Evolutionary conservation across 495 filamentous ascomycete genomes (phyloP).

Genomic region (Pseudoneurospora amorphoporcata): DNA sequence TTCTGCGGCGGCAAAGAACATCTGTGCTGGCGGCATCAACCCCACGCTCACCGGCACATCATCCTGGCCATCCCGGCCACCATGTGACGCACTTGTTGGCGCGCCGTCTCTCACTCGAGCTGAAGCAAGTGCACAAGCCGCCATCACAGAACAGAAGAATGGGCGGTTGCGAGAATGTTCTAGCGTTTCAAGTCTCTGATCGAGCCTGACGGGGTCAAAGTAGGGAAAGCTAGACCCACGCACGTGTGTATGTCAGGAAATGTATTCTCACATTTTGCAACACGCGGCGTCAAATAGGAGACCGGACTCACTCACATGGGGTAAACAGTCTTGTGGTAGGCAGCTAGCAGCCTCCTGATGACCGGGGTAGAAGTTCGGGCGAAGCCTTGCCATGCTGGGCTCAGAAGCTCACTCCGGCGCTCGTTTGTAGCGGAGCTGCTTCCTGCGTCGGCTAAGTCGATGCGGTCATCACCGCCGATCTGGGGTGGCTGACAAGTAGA

Average conservation of each 20-base stretch:
- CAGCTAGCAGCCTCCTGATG: constrained; percentile 23
- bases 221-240: constrained; percentile 26
- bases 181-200: constrained; percentile 23
- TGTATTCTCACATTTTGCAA: neutral
- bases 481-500: neutral
- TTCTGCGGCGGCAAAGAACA: constrained; percentile 38
- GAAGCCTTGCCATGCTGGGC: constrained; percentile 9
- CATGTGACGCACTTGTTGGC: constrained; percentile 13
- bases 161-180: constrained; percentile 32
- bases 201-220: constrained; percentile 36
- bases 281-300: neutral
- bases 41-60: constrained; percentile 21
- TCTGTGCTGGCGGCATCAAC: constrained; percentile 25
- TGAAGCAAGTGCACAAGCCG: constrained; percentile 37
- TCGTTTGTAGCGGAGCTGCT: neutral
- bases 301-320: constrained; percentile 17
- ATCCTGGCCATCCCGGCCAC: neutral
- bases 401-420: constrained; percentile 4
- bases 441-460: neutral
- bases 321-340: constrained; percentile 37
- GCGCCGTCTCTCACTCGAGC: constrained; percentile 39
- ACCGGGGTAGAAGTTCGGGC: constrained; percentile 7
- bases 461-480: neutral
- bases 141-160: constrained; percentile 41
- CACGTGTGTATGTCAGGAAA: neutral